phyloP scores from a whole-genome alignment of 2,329 filamentous ascomycete genomes.

The Sporothrix sp. region DNA sequence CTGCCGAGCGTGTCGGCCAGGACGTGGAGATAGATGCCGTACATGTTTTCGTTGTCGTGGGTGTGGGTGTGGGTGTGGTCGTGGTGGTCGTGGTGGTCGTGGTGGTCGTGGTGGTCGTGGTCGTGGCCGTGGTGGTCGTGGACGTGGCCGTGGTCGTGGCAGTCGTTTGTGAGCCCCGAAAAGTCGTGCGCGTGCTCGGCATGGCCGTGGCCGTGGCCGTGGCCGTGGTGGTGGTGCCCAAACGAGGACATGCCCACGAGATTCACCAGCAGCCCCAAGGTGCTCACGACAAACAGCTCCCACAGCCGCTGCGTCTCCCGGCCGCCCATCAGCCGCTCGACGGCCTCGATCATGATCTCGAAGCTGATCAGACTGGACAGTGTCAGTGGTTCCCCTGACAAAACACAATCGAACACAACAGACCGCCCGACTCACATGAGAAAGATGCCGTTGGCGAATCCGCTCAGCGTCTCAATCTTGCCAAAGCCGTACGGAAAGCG shows the following conservation, averaged over 20 bases:
- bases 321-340: conserved; percentile 77
- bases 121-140: conserved; percentile 28
- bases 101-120: conserved; percentile 30
- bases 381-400: background rate
- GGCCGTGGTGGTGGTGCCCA: conserved; percentile 48
- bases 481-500: conserved; percentile 92
- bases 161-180: conserved; percentile 18
- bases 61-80: conserved; percentile 27
- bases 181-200: conserved; percentile 24
- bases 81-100: conserved; percentile 23
- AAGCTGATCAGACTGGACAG: conserved; percentile 69
- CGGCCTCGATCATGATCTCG: conserved; percentile 91
- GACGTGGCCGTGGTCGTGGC: conserved; percentile 22
- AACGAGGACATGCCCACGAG: conserved; percentile 86
- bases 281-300: conserved; percentile 82
- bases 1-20: conserved; percentile 91
- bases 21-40: conserved; percentile 92
- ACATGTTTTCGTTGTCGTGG: conserved; percentile 95
- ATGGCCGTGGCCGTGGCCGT: conserved; percentile 27
- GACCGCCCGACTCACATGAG: conserved; percentile 62
- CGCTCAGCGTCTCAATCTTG: conserved; percentile 92
- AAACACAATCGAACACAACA: background rate
- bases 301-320: conserved; percentile 73
- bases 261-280: conserved; percentile 79
- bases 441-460: conserved; percentile 93